Conservation (phyloP, 257 asterid species). For the Fraxinus quadrangulata region DNA sequence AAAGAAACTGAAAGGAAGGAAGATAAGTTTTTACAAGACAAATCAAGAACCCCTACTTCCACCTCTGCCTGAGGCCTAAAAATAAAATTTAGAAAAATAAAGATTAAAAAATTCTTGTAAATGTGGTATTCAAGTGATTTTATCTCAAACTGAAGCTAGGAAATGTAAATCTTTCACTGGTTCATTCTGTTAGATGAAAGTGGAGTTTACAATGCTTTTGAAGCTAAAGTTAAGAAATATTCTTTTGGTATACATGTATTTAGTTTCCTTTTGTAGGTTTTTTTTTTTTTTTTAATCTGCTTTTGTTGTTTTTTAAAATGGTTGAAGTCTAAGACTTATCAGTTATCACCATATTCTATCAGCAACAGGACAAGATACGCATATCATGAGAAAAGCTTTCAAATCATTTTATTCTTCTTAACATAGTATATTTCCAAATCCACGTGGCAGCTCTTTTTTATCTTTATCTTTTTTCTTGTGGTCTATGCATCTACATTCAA, state of each 20-base stretch:
- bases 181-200: neutral
- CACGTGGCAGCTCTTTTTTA: neutral
- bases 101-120: neutral
- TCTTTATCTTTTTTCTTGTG: slow-evolving; percentile 16
- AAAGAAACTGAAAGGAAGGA: neutral
- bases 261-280: neutral
- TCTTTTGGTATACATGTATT: neutral
- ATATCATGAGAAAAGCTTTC: neutral
- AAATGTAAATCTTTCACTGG: neutral
- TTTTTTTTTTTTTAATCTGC: neutral
- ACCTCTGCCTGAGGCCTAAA: neutral
- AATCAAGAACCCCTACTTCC: neutral
- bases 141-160: neutral
- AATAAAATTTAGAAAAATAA: neutral
- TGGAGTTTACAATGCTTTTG: neutral
- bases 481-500: slow-evolving; percentile 17
- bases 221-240: neutral
- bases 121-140: neutral
- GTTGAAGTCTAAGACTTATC: neutral
- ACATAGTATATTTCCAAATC: neutral
- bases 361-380: neutral
- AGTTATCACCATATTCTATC: neutral
- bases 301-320: slow-evolving; percentile 1
- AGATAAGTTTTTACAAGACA: neutral
- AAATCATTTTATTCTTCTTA: neutral